Base-by-base conservation (phyloP, 768 basidiomycete genomes). In the Thelephora ganbajun region DNA sequence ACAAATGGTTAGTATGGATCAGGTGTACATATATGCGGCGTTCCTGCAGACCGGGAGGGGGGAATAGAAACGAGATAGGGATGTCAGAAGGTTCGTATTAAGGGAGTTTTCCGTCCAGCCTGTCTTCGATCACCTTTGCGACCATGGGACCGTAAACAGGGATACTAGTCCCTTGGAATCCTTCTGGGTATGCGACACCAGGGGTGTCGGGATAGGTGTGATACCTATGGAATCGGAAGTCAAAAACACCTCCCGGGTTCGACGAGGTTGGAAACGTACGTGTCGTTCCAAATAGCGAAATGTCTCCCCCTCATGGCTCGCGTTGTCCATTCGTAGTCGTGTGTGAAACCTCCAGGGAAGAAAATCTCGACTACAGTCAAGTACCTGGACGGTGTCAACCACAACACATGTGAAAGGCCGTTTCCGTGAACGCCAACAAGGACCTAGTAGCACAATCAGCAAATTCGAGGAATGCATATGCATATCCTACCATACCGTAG, bases 361-460 rank as follows among this genome's bases (percentile, higher is more conserved):
- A 92, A 87, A 12, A 92, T 75, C 63, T 92, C 88, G 53, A 92
- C 83, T 16, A 92, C 85, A 5, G 85, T 79, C 5, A 84, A 79
- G n/a, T 77, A 62, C 0, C 75, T 76, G 3, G 79, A 83, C 1
- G 74, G 73, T 18, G 82, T 77, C 86, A 91, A 89, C 67, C 83
- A 78, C 37, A 91, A 72, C n/a, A 91, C 70, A 56, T 89, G 86
- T 7, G 86, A 83, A 0, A 92, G 70, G 6, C 87, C 86, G 54
- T 88, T 89, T 5, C 86, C 85, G 51, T 85, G 83, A 0, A 84
- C 74, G 26, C 83, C 83, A 7, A 86, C 63, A 55, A 86, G 60
- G 49, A 84, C 70, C 82, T 84, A n/a, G n/a, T n/a, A n/a, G n/a
- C n/a, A 49, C 18, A 50, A 51, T 18, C 19, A 6, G n/a, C 44